Conservation (phyloP, 495 filamentous ascomycete genomes). For the Aspergillus diversus region DNA sequence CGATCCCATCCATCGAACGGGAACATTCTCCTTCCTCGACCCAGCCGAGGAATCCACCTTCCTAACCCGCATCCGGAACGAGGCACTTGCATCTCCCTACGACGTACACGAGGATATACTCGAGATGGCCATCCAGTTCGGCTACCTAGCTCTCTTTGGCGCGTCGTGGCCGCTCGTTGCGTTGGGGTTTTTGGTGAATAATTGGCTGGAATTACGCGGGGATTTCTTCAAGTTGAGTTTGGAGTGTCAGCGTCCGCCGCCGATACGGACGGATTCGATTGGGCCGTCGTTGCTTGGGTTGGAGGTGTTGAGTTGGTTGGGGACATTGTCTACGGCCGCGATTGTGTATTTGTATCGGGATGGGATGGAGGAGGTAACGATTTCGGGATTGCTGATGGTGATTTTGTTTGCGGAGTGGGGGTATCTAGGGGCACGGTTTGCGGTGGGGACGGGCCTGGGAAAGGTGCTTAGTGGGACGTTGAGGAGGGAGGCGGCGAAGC, state of each 20-base stretch:
- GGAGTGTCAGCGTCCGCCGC: conserved; percentile 85
- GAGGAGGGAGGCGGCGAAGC: conserved; percentile 72
- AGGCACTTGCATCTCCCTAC: conserved; percentile 81
- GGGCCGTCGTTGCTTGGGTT: conserved; percentile 87
- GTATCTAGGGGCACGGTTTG: conserved; percentile 71
- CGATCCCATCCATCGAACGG: conserved; percentile 33
- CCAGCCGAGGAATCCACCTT: conserved; percentile 72
- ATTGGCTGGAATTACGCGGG: conserved; percentile 91
- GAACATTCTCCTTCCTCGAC: conserved; percentile 50
- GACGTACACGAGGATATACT: conserved; percentile 64
- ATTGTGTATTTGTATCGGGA: conserved; percentile 84
- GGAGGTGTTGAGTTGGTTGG: conserved; percentile 87
- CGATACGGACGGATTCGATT: conserved; percentile 87
- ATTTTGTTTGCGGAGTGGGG: conserved; percentile 83
- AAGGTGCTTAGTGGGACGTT: conserved; percentile 79
- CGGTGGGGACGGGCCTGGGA: conserved; percentile 64
- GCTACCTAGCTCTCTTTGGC: conserved; percentile 88
- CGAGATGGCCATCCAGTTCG: conserved; percentile 53
- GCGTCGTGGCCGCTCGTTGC: conserved; percentile 90
- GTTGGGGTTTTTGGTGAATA: conserved; percentile 86
- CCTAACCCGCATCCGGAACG: conserved; percentile 74
- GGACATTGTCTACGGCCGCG: conserved; percentile 79
- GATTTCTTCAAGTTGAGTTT: conserved; percentile 92
- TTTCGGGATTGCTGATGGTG: conserved; percentile 74
- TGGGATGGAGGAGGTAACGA: conserved; percentile 61